phyloP scores from a whole-genome alignment of 2,329 filamentous ascomycete species.

The Hymenotorrendiella dingleyae region DNA sequence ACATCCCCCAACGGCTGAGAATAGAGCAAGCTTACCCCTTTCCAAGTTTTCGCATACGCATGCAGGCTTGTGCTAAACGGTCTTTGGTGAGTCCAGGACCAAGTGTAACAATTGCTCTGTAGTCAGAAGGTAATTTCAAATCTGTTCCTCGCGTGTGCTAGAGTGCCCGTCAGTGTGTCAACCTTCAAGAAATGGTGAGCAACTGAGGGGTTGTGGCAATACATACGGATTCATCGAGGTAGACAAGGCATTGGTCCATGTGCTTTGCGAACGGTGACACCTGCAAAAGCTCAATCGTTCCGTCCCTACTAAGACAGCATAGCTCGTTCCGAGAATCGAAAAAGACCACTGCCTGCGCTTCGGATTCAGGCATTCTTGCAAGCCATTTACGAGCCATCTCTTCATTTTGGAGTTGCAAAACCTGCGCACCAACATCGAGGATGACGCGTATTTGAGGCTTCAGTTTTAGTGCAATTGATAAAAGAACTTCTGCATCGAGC shows the following conservation, averaged over 20 bases:
- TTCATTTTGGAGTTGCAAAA: slow-evolving; percentile 56
- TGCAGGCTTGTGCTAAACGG: slow-evolving; percentile 62
- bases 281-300: slow-evolving; percentile 42
- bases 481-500: slow-evolving; percentile 35
- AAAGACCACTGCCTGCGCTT: slow-evolving; percentile 46
- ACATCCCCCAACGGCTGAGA: slow-evolving; percentile 56
- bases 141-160: slow-evolving; percentile 67
- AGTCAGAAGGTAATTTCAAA: slow-evolving; percentile 50
- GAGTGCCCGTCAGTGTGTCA: too few relatives aligned
- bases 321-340: slow-evolving; percentile 51
- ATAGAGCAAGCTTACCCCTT: slow-evolving; percentile 56
- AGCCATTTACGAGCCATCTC: slow-evolving; percentile 51
- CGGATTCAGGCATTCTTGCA: slow-evolving; percentile 6
- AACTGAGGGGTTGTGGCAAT: too few relatives aligned
- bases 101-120: slow-evolving; percentile 62
- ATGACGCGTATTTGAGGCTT: slow-evolving; percentile 47
- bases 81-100: slow-evolving; percentile 64
- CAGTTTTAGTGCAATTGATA: slow-evolving; percentile 39
- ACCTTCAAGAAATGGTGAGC: too few relatives aligned
- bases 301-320: slow-evolving; percentile 44
- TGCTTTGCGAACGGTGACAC: slow-evolving; percentile 52
- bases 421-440: slow-evolving; percentile 64
- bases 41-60: slow-evolving; percentile 66
- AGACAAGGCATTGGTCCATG: slow-evolving; percentile 56
- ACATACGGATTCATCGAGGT: slow-evolving; percentile 65